These are phyloP conservation scores for Oryza rufipogon DNA, from an alignment of 176 grass and related monocot species.

Conservation along the genomic window DNA sequence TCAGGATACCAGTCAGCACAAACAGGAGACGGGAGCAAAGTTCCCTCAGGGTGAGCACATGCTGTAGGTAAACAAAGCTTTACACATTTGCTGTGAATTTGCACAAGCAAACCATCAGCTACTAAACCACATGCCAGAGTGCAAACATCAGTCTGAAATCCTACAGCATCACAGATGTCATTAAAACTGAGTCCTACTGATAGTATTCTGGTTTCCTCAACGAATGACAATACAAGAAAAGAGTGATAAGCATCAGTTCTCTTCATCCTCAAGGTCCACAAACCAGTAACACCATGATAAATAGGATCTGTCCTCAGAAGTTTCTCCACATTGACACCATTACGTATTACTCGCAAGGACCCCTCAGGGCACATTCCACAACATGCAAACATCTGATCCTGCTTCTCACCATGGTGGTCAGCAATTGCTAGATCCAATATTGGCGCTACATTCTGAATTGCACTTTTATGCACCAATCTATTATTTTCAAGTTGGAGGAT, in stretches of 20 bases:
- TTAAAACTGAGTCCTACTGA: conserved; percentile 97
- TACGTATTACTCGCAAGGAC: conserved; percentile 83
- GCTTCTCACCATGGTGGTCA: conserved; percentile 92
- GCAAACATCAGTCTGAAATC: conserved; percentile 90
- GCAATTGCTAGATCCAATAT: conserved; percentile 92
- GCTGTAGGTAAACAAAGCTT: conserved; percentile 90
- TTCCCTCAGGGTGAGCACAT: conserved; percentile 75
- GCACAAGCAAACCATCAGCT: conserved; percentile 82
- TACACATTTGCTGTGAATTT: conserved; percentile 89
- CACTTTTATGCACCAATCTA: conserved; percentile 72
- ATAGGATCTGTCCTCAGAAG: conserved; percentile 79
- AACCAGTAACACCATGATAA: conserved; percentile 90
- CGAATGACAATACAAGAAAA: conserved; percentile 96
- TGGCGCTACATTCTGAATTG: conserved; percentile 91
- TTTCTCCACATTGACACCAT: conserved; percentile 93
- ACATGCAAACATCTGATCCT: conserved; percentile 93
- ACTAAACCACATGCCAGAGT: conserved; percentile 95
- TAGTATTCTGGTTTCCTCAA: conserved; percentile 96
- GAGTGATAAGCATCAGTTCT: conserved; percentile 81
- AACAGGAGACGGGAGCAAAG: conserved; percentile 60
- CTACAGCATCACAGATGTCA: conserved; percentile 87
- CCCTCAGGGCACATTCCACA: conserved; percentile 98
- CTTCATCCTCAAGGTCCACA: conserved; percentile 96
- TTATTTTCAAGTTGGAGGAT: conserved; percentile 75
- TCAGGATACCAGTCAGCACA: conserved; percentile 78